These are phyloP conservation scores for Pleoardoris graminearum DNA, from an alignment of 2,329 filamentous ascomycete species.

Conservation along the genomic window DNA sequence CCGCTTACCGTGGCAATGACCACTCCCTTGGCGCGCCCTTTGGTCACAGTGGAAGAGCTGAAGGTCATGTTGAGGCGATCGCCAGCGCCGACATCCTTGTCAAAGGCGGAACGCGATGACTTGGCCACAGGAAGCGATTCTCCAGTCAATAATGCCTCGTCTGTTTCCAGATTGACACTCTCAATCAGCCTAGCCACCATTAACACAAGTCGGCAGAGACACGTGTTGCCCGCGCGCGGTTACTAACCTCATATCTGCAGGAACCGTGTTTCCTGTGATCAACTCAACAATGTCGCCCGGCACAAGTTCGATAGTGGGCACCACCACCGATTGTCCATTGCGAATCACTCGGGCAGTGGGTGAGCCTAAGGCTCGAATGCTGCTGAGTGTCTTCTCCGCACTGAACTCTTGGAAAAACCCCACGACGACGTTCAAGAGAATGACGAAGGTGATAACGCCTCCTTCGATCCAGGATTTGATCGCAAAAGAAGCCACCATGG, in stretches of 20 bases:
- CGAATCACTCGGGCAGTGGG: constrained; percentile 54
- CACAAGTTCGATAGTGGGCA: constrained; percentile 63
- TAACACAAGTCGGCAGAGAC: neutral
- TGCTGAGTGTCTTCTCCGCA: constrained; percentile 55
- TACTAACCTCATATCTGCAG: constrained; percentile 63
- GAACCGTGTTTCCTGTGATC: constrained; percentile 67
- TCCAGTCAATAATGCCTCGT: constrained; percentile 71
- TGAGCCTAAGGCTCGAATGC: constrained; percentile 49
- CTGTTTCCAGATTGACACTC: constrained; percentile 73
- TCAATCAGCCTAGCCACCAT: constrained; percentile 54
- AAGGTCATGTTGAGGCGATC: constrained; percentile 72
- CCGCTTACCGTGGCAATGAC: constrained; percentile 60
- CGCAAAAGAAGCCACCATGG: constrained; percentile 52
- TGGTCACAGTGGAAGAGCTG: constrained; percentile 69
- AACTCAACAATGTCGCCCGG: constrained; percentile 67
- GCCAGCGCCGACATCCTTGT: constrained; percentile 61
- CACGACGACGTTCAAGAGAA: constrained; percentile 50
- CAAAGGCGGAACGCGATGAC: constrained; percentile 58
- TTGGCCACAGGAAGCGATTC: constrained; percentile 71
- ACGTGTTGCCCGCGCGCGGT: neutral
- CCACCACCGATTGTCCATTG: constrained; percentile 55
- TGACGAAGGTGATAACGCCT: constrained; percentile 52
- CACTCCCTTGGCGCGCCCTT: constrained; percentile 68
- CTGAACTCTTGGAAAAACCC: constrained; percentile 54
- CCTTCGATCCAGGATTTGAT: constrained; percentile 53